Evolutionary conservation across 768 basidiomycete genomes (phyloP), one percentile per base, ranked within the genome.

Genomic region (Boletellus ananas): DNA sequence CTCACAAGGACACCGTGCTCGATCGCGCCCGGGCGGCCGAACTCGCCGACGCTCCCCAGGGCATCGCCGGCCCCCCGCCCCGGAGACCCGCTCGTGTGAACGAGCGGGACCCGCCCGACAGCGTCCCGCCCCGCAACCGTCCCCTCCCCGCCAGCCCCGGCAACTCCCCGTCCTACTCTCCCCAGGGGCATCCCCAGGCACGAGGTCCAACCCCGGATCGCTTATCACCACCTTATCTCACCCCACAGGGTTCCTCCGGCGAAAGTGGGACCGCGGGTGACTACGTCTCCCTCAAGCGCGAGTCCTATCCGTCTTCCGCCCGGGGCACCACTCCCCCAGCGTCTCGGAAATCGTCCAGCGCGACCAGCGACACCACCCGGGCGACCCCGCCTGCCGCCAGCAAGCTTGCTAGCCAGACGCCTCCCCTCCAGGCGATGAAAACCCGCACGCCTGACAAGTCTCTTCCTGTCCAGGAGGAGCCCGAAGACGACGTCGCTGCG

Each of bases 391-490:
- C 74, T 27, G 65, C 66, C 0, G 58, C 51, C 36, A 62, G 67
- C 61, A 67, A 72, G 54, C 65, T 74, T 50, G 68, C 74, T 23
- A 78, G 71, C 37, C 79, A 81, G 56, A 80, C 83, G 0, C 78
- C 83, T 0, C 81, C 83, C 16, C 54, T 76, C 46, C 83, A 81
- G 58, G 64, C 74, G 10, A 72, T 77, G 58, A 65, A 63, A 62
- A 72, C 77, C 6, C 80, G 84, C 18, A 80, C 81, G 18, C 81
- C 87, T 2, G 86, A 87, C 64, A 75, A 85, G 31, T 86, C 86
- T 14, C 73, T 90, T 21, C 87, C 87, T 17, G 78, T 88, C 3
- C 87, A 90, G 64, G 87, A 89, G 62, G 86, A 87, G 53, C 76
- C 77, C 25, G 85, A 87, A 58, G 86, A 87, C 57, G 84, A 87